A percentile compares a stretch with the other conserved stretches of the same genome.
Evolutionary conservation across 1,139 yeast species (phyloP).

Genomic region (Debaryomycetaceae sp.): DNA sequence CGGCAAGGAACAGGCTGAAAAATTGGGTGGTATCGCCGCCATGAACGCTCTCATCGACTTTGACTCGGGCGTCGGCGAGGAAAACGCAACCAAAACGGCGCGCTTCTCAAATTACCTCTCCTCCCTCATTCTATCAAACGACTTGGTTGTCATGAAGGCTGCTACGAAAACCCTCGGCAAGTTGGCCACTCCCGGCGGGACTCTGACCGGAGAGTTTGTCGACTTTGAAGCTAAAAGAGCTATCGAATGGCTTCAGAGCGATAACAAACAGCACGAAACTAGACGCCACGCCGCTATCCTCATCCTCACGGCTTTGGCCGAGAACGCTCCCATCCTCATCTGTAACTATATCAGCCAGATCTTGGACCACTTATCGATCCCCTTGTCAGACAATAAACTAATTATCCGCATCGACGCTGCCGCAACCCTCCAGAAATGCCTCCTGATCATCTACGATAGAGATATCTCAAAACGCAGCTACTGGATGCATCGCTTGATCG

Average conservation of each 20-base stretch:
- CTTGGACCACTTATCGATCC: conserved; percentile 78
- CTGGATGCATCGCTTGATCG: conserved; percentile 67
- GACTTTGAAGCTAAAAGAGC: conserved; percentile 87
- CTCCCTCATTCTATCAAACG: conserved; percentile 71
- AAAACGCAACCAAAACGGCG: conserved; percentile 81
- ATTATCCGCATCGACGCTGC: conserved; percentile 80
- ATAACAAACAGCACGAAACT: conserved; percentile 65
- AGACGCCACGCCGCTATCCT: conserved; percentile 88
- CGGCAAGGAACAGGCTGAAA: conserved; percentile 58
- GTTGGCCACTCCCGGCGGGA: conserved; percentile 81
- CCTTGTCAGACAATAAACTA: conserved; percentile 67
- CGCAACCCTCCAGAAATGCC: conserved; percentile 63
- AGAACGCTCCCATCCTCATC: conserved; percentile 76
- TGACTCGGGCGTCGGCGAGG: conserved; percentile 56
- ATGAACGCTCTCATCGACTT: conserved; percentile 78
- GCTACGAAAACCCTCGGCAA: conserved; percentile 85
- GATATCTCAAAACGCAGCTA: conserved; percentile 60
- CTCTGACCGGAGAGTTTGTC: conserved; percentile 83
- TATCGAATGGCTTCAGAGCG: conserved; percentile 78
- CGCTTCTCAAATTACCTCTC: conserved; percentile 82
- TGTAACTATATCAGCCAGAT: conserved; percentile 72
- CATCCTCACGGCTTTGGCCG: conserved; percentile 73
- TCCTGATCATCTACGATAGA: conserved; percentile 67
- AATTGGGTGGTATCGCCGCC: conserved; percentile 86
- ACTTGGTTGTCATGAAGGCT: conserved; percentile 70